Percentiles rank a stretch among this genome's conserved stretches.
phyloP scores from a whole-genome alignment of 352 stramenopile genomes.

The Phytopythium boreale region DNA sequence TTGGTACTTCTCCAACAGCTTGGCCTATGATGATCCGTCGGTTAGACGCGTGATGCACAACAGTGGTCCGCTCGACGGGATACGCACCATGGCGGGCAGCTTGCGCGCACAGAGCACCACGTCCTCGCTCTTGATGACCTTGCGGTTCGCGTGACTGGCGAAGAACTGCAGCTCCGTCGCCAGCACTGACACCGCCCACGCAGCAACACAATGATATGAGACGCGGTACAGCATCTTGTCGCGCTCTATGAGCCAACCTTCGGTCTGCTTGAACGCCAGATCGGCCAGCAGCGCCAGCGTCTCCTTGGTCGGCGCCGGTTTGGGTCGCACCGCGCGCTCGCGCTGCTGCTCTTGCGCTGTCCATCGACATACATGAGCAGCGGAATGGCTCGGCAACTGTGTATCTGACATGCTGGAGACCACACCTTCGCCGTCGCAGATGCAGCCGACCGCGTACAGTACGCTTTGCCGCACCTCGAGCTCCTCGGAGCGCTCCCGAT shows the following conservation, averaged over 20 bases:
- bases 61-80: too few species aligned
- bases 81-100: constrained; percentile 45
- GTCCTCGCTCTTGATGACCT: constrained; percentile 74
- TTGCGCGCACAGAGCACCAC: constrained; percentile 65
- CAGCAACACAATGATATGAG: neutral
- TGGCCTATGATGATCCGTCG: constrained; percentile 20
- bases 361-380: neutral
- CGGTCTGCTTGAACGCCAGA: constrained; percentile 56
- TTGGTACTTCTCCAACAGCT: constrained; percentile 56
- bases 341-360: constrained; percentile 52
- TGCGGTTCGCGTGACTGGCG: constrained; percentile 61
- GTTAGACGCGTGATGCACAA: too few species aligned
- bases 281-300: constrained; percentile 63
- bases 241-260: constrained; percentile 26
- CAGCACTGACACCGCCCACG: constrained; percentile 37
- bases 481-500: constrained; percentile 13
- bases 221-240: neutral
- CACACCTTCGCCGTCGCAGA: constrained; percentile 63
- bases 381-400: too few species aligned
- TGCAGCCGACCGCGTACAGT: constrained; percentile 63
- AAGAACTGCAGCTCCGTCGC: constrained; percentile 78
- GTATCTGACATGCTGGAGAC: neutral
- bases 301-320: constrained; percentile 57
- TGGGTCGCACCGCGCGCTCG: constrained; percentile 31
- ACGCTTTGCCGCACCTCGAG: constrained; percentile 79